Evolutionary conservation across 495 filamentous ascomycete genomes (phyloP).

Genomic region (Penicillium simplicissimum): DNA sequence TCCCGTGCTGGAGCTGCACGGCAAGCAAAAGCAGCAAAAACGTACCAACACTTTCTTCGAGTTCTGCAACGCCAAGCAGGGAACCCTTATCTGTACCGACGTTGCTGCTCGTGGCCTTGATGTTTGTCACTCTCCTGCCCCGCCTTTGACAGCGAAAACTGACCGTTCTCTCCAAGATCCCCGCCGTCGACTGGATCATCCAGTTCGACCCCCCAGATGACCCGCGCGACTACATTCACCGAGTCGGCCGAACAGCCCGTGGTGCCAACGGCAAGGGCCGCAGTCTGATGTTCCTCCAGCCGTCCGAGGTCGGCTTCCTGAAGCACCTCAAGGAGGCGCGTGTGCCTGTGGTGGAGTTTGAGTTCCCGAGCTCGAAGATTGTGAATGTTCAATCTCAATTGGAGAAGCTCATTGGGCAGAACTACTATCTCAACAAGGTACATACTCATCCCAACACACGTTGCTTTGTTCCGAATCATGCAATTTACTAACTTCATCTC

Average conservation of each 20-base stretch:
- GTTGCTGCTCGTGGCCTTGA: constrained; percentile 93
- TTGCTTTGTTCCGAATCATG: not conserved
- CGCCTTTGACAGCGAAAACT: not conserved
- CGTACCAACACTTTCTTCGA: constrained; percentile 98
- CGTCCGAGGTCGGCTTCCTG: constrained; percentile 88
- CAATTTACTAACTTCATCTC: constrained; percentile 18
- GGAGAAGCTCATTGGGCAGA: constrained; percentile 86
- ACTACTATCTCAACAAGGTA: constrained; percentile 94
- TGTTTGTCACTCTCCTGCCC: constrained; percentile 44
- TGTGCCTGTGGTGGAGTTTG: constrained; percentile 93
- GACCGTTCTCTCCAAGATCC: constrained; percentile 57
- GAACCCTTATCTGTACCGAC: constrained; percentile 92
- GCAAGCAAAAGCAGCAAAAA: constrained; percentile 97
- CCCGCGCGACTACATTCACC: constrained; percentile 91
- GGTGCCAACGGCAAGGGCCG: constrained; percentile 80
- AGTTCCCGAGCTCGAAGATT: constrained; percentile 90
- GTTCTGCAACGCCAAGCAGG: constrained; percentile 90
- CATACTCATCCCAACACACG: constrained; percentile 6
- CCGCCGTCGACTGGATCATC: constrained; percentile 91
- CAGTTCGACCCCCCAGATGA: constrained; percentile 95
- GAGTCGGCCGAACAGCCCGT: constrained; percentile 91
- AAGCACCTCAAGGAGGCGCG: constrained; percentile 88
- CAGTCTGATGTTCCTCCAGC: constrained; percentile 88
- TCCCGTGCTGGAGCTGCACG: constrained; percentile 73
- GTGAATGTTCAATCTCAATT: constrained; percentile 93